Base-by-base conservation (phyloP, 1,139 yeast species). In the Pichia inconspicua region DNA sequence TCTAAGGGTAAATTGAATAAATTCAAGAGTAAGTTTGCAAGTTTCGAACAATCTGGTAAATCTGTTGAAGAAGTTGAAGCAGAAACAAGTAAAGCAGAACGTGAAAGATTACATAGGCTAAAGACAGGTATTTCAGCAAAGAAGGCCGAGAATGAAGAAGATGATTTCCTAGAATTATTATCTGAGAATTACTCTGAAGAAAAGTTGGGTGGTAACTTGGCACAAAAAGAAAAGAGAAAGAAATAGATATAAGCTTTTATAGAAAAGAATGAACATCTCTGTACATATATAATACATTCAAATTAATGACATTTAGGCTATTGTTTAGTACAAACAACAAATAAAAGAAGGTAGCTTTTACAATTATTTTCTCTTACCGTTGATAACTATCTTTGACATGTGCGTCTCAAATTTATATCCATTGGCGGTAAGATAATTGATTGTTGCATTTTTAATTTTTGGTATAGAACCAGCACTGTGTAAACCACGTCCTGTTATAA, bases 1-100 rank as follows among this genome's bases (percentile, higher is more conserved):
- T 86, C 94, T 14, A 83, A 89, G 47, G 96, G 96, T 57, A 84
- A 82, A 66, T 71, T 90, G 64, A 86, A 84, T 66, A 85, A 80
- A 68, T 92, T 90, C 76, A 86, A 82, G 68, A 78, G 82, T 66
- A 86, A 79, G 69, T 90, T 75, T 61, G 69, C 84, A 47, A 70
- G 80, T 50, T 84, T 77, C 58, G 73, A 71, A 39, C 60, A 60
- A 40, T 63, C 64, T 42, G 68, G 62, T 58, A 66, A 61, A 53
- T 55, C 59, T 7, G 58, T 53, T 10, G 60, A 53, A 14, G 65
- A 62, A 49, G 54, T 63, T n/a, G 48, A 51, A 30, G 49, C 45
- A 1, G 58, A 58, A 46, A 56, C 54, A 47, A 58, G 51, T 51
- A 58, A 51, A 42, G 61, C 52, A 9, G 64, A 60, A 45, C 52